Evolutionary conservation across 1,139 yeast genomes (phyloP), one percentile per base, ranked within the genome.

Genomic region (Candida glucosophila): DNA sequence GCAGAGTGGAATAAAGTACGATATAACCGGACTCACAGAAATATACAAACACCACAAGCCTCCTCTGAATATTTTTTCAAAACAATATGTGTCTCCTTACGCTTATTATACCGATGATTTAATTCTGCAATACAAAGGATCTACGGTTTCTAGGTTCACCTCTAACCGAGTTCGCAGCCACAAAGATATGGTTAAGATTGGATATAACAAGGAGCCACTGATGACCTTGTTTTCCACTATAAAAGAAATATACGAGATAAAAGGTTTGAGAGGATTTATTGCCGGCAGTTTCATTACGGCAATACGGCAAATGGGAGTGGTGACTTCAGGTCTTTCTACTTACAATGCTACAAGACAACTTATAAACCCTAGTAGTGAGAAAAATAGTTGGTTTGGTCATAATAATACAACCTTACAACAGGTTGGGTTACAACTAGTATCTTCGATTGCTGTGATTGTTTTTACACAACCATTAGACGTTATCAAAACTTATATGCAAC

Each of bases 401-500:
- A 57, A 62, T 24, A 60, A 52, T 26, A 56, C 66, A 2, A 39
- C 53, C 25, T 22, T 53, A 14, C 58, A 65, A 44, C 54, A 66
- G 66, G 52, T 64, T 33, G 78, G 66, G 1, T 43, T 65, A 30
- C 82, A 82, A 26, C 44, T 73, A 6, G 52, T 71, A 2, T 71
- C 75, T 20, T 78, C 75, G 17, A 53, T 58, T 25, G 82, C 75
- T 0, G 93, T 85, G 14, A 82, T 85, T 4, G 70, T 73, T 0
- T 61, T 74, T 0, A 88, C 97, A 0, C 97, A 88, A 52, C 98
- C 98, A 0, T 58, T 90, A 12, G 98, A 90, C 55, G 86, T 86
- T 4, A 58, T 88, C 27, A 90, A 90, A 53, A 76, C 95, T 1
- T 73, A 95, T 46, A 74, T 86, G 73, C 96, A 88, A 51, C 73